Evolutionary conservation across 371 early-diverging fungal genomes (phyloP).

Genomic region (Apophysomyces elegans): DNA sequence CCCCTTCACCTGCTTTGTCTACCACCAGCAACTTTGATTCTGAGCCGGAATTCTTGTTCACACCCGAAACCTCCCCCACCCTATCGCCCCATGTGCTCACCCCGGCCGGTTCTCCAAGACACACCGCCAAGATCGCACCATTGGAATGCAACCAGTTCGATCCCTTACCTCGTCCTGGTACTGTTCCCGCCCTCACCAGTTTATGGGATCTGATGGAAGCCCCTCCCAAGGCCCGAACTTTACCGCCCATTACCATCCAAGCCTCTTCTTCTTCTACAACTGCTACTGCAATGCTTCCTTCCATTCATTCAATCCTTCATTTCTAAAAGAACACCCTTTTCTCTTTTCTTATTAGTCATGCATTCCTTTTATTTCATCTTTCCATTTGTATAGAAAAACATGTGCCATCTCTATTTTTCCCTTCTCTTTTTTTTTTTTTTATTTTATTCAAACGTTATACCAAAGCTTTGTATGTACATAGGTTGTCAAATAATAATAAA

Average conservation of each 20-base stretch:
- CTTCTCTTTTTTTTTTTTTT: conserved; percentile 5
- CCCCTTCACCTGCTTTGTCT: conserved; percentile 47
- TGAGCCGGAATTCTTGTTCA: conserved; percentile 42
- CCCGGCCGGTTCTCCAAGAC: conserved; percentile 30
- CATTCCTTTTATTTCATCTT: not conserved
- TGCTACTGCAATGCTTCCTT: conserved; percentile 20
- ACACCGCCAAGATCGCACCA: conserved; percentile 28
- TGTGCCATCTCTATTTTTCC: not conserved
- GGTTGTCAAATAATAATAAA: not conserved
- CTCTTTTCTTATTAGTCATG: not conserved
- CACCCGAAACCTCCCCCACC: conserved; percentile 48
- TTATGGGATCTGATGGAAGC: conserved; percentile 45
- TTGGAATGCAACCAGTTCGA: conserved; percentile 30
- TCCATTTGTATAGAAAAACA: not conserved
- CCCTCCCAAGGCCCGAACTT: conserved; percentile 53
- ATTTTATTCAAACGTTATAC: not conserved
- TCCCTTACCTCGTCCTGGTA: not conserved
- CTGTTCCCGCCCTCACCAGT: conserved; percentile 14
- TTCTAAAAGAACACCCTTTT: conserved; percentile 18
- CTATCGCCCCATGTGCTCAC: conserved; percentile 30
- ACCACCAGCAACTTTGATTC: conserved; percentile 39
- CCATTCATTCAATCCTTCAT: conserved; percentile 39
- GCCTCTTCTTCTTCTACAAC: not conserved
- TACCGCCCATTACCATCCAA: conserved; percentile 42
- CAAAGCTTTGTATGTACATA: not conserved